Base-by-base conservation (phyloP, 2,329 filamentous ascomycete genomes). In the Verticillium tricorpus region DNA sequence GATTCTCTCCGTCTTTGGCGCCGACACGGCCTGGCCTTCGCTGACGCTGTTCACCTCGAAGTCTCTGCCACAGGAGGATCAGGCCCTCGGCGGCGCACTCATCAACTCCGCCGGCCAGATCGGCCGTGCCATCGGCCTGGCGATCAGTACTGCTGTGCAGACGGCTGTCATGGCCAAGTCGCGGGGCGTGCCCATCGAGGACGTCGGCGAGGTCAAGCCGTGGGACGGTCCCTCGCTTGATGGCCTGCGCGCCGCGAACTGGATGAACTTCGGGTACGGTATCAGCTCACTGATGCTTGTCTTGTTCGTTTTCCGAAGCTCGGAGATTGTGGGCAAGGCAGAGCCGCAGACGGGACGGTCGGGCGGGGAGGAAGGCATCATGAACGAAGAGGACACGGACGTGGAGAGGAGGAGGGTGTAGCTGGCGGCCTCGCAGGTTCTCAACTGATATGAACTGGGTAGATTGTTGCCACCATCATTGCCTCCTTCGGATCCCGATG, bases 101-200 rank as follows among this genome's bases (percentile, higher is more conserved):
- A 85, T 91, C 69, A 90, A 90, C 63, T 82, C 87, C 0, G 82
- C 87, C 14, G 85, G 85, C 0, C 87, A 89, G 68, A 77, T 90
- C 35, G 88, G 88, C 0, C 78, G 88, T 7, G 83, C 88, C 0
- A 81, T 91, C n/a, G 83, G 86, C 1, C 76, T 91, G 1, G 88
- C 88, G 1, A 78, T 91, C 35, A 84, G 82, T 2, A 89, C 88
- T 0, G 86, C 86, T 0, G 76, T 89, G 1, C 87, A 91, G 70
- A 86, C 85, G 0, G 82, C 85, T 0, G 82, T 89, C 25, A 83
- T 87, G 74, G 83, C 83, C 0, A 71, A 76, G 3, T 75, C 77
- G 28, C 75, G 81, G 32, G 76, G 76, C 3, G 75, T 81, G 0
- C 57, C 71, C 0, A 76, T 85, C 0, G 70, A 82, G 63, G 60